Evolutionary conservation across 2,329 filamentous ascomycete genomes (phyloP), one percentile per base, ranked within the genome.

Genomic region (Colletotrichum camelliae): DNA sequence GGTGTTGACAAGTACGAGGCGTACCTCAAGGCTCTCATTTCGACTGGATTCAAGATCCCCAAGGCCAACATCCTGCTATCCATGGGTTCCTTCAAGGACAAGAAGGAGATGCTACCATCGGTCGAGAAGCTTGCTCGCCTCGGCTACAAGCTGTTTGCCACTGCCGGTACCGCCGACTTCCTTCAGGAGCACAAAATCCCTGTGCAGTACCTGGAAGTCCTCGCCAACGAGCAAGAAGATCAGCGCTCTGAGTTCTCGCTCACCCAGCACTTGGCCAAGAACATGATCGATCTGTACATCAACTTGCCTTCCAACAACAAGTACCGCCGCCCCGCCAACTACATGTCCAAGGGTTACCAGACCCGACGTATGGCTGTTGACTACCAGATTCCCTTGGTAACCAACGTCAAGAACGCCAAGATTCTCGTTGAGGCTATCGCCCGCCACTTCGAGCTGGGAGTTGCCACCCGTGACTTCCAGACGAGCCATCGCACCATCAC

Each of bases 361-460:
- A 98, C 97, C 72, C 93, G 97, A 84, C 93, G 97, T 85, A 98
- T 99, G 96, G 97, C 97, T 43, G 97, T 99, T 57, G 97, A 98
- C 86, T 92, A 98, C 87, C 96, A 98, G 87, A 98, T 97, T 70
- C 97, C 97, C 74, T 89, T 99, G 76, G 96, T 99, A 21, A 99
- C 97, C 71, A 99, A 99, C 81, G 97, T 99, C 85, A 99, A 99
- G 91, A 98, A 98, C 83, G 97, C 97, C 75, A 99, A 98, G 90
- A 95, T 99, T 75, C 87, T 99, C 67, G 94, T 99, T 69, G 97
- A 99, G 87, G 97, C 96, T 27, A 95, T 99, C 78, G 93, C 96
- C 72, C 93, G 96, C 75, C 94, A 97, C 84, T 98, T 95, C 82
- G 93, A 96, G 79, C 90, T 99, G 70, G 93, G 95, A 48, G 92